Evolutionary conservation across 2,329 filamentous ascomycete species (phyloP).

Genomic region (Aspergillus spinulosporus): DNA sequence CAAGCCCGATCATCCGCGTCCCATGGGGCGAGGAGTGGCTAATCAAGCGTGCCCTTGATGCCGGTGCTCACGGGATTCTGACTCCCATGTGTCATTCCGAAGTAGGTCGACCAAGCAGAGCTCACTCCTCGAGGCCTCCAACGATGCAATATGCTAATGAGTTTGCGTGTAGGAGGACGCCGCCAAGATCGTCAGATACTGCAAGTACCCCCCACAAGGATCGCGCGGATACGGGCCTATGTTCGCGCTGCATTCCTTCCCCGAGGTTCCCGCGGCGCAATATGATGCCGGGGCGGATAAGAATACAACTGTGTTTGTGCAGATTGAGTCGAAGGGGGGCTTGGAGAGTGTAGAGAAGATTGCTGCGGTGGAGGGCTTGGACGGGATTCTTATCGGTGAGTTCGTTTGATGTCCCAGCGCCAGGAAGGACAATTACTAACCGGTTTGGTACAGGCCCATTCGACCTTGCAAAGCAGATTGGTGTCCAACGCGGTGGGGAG

Average conservation of each 20-base stretch:
- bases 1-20: slow-evolving; percentile 39
- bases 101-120: slow-evolving; percentile 17
- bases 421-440: too few species aligned
- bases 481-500: slow-evolving; percentile 35
- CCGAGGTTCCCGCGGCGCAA: slow-evolving; percentile 26
- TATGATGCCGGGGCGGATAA: slow-evolving; percentile 39
- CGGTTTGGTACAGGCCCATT: slow-evolving; percentile 28
- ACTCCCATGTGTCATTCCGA: slow-evolving; percentile 38
- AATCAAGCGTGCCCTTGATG: slow-evolving; percentile 43
- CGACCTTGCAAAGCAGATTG: slow-evolving; percentile 43
- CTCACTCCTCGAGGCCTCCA: neutral
- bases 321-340: slow-evolving; percentile 45
- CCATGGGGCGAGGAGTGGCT: slow-evolving; percentile 40
- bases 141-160: neutral
- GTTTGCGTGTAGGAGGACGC: slow-evolving; percentile 28
- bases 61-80: slow-evolving; percentile 41
- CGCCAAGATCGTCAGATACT: slow-evolving; percentile 32
- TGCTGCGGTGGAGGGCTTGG: slow-evolving; percentile 43
- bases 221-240: slow-evolving; percentile 39
- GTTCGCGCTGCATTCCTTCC: slow-evolving; percentile 36
- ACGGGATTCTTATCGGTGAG: slow-evolving; percentile 43
- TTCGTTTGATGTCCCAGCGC: too few species aligned
- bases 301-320: slow-evolving; percentile 36
- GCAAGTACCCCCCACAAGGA: slow-evolving; percentile 35
- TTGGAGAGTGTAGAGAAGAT: slow-evolving; percentile 49